phyloP scores from a whole-genome alignment of 345 rosid species.

The Citrus reticulata region DNA sequence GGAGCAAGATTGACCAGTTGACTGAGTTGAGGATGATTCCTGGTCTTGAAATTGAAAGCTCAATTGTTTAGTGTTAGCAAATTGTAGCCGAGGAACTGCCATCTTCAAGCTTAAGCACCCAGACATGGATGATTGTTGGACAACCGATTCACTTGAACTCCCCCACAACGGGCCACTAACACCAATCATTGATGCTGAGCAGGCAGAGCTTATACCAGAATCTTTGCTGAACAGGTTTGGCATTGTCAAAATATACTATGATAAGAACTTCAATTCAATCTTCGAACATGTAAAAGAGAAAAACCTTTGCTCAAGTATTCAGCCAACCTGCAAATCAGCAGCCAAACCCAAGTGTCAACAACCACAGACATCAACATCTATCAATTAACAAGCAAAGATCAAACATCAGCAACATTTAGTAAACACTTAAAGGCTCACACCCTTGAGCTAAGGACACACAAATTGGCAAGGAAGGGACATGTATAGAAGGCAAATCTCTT shows the following conservation, averaged over 20 bases:
- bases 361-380: not conserved
- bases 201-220: slow-evolving; percentile 18
- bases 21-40: slow-evolving; percentile 67
- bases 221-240: slow-evolving; percentile 38
- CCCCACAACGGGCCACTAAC: slow-evolving; percentile 43
- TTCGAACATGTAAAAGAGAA: slow-evolving; percentile 6
- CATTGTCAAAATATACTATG: slow-evolving; percentile 23
- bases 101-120: slow-evolving; percentile 47
- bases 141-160: slow-evolving; percentile 28
- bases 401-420: not conserved
- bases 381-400: not conserved
- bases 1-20: slow-evolving; percentile 61
- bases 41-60: slow-evolving; percentile 55
- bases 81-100: slow-evolving; percentile 38
- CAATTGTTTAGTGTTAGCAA: slow-evolving; percentile 36
- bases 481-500: not conserved
- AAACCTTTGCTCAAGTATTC: not conserved
- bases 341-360: not conserved
- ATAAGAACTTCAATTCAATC: slow-evolving; percentile 15
- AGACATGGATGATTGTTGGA: slow-evolving; percentile 24
- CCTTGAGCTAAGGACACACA: not conserved
- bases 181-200: slow-evolving; percentile 28
- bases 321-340: not conserved
- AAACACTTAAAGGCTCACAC: not conserved
- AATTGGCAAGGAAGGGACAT: not conserved